Conservation (phyloP, 148 eudicot species). For the Nepenthes gracilis region DNA sequence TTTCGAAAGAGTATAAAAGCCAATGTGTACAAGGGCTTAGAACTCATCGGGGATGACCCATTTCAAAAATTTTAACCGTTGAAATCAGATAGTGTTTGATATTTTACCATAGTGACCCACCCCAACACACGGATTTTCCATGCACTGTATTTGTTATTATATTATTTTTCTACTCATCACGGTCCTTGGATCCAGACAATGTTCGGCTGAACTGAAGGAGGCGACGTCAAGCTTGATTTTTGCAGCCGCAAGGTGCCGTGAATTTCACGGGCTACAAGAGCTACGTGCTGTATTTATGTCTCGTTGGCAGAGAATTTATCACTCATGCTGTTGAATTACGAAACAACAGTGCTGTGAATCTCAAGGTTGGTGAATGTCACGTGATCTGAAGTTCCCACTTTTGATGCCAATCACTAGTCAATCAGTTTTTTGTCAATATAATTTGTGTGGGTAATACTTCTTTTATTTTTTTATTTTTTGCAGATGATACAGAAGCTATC, state of each 20-base stretch:
- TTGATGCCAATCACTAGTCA: no score
- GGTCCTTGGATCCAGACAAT: not conserved
- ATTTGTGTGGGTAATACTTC: not conserved
- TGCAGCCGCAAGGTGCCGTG: constrained; percentile 72
- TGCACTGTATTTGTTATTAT: no score
- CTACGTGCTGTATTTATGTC: constrained; percentile 46
- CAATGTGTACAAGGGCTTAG: no score
- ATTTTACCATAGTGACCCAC: no score
- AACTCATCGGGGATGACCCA: no score
- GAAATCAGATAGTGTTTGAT: no score
- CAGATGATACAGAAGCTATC: constrained; percentile 74
- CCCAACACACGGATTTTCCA: no score
- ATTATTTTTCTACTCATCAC: no score
- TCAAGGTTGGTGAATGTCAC: constrained; percentile 21
- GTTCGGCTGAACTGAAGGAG: constrained; percentile 78
- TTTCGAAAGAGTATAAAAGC: no score
- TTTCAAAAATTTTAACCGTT: no score
- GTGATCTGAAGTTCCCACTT: not conserved
- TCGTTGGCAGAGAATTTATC: constrained; percentile 58
- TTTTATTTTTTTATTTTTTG: not conserved
- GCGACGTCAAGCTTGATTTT: constrained; percentile 47
- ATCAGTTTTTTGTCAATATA: no score
- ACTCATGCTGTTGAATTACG: constrained; percentile 47
- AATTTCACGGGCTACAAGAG: constrained; percentile 75
- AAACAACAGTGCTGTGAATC: constrained; percentile 61